Conservation (phyloP, 768 basidiomycete species). For the Mycena amicta region DNA sequence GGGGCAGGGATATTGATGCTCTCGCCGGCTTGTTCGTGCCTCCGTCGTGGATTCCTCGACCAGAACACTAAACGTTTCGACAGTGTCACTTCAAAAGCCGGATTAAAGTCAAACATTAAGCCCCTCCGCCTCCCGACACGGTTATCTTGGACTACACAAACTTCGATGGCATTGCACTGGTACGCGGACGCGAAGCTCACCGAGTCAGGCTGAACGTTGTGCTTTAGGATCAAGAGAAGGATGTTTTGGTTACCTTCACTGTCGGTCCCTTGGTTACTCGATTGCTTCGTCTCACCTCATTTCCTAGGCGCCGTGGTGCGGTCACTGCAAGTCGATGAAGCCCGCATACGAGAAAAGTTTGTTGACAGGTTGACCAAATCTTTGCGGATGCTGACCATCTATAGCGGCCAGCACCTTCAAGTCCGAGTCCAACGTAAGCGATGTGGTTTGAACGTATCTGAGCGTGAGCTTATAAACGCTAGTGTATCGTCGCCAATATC, state of each 20-base stretch:
- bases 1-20: slow-evolving; percentile 79
- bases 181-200: slow-evolving; percentile 30
- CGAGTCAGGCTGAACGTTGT: slow-evolving; percentile 3
- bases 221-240: slow-evolving; percentile 64
- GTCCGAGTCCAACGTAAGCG: slow-evolving; percentile 69
- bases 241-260: slow-evolving; percentile 85
- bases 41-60: neutral
- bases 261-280: slow-evolving; percentile 39
- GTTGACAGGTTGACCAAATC: neutral
- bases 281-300: slow-evolving; percentile 5
- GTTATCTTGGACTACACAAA: slow-evolving; percentile 67
- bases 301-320: slow-evolving; percentile 76
- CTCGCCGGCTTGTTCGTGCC: slow-evolving; percentile 71
- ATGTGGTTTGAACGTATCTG: no score
- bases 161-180: slow-evolving; percentile 77
- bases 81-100: slow-evolving; percentile 76
- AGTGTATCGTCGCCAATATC: slow-evolving; percentile 91
- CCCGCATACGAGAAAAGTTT: slow-evolving; percentile 81
- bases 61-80: neutral
- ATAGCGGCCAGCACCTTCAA: slow-evolving; percentile 79
- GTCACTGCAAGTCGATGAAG: slow-evolving; percentile 93
- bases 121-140: slow-evolving; percentile 75
- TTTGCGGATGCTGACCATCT: slow-evolving; percentile 6
- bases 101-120: slow-evolving; percentile 86
- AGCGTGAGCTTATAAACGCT: no score